Conservation (phyloP, 352 stramenopile species). For the Blastocystis sp. region DNA sequence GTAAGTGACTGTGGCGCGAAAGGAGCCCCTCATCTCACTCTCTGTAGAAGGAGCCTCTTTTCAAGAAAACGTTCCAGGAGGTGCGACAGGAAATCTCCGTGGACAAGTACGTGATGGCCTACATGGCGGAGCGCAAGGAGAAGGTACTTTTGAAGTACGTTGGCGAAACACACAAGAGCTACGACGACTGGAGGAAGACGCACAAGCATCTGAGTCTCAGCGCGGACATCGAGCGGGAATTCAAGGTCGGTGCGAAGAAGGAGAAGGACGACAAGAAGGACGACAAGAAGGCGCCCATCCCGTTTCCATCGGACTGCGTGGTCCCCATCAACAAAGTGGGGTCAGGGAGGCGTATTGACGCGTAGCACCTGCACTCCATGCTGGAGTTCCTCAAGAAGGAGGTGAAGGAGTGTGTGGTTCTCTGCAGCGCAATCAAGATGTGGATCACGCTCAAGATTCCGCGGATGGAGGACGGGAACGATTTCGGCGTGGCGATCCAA, state of each 20-base stretch:
- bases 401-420: conserved; percentile 31
- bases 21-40: background rate
- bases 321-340: conserved; percentile 22
- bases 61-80: conserved; percentile 42
- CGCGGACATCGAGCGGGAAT: conserved; percentile 6
- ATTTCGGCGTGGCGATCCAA: conserved; percentile 72
- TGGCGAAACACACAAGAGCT: conserved; percentile 10
- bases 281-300: background rate
- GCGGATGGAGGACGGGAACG: conserved; percentile 72
- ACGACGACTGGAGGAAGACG: conserved; percentile 67
- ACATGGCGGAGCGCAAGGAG: conserved; percentile 52
- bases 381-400: conserved; percentile 62
- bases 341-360: background rate
- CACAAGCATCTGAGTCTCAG: conserved; percentile 36
- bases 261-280: conserved; percentile 17
- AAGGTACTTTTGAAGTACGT: conserved; percentile 57
- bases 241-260: background rate
- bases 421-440: conserved; percentile 71
- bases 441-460: conserved; percentile 72
- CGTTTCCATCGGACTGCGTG: conserved; percentile 33
- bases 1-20: background rate
- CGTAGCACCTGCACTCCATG: conserved; percentile 13
- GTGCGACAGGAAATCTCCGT: conserved; percentile 46
- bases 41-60: conserved; percentile 52
- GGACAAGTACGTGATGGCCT: conserved; percentile 57